Evolutionary conservation across 1,139 yeast genomes (phyloP).

Genomic region (Magnusiomyces magnusii): DNA sequence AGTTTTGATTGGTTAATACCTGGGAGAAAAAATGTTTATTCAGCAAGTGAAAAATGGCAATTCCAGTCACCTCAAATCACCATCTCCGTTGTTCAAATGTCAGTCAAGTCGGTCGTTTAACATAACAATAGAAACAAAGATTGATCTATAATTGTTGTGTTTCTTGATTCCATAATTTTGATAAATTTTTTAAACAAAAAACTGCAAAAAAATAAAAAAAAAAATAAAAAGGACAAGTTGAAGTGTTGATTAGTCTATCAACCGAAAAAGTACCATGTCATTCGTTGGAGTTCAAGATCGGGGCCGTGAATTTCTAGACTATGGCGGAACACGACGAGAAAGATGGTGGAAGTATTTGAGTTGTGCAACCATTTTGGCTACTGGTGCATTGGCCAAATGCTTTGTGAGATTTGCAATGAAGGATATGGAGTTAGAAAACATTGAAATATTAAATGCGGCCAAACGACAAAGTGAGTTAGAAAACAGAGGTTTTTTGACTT

Average conservation of each 20-base stretch:
- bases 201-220: not conserved
- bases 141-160: too few species aligned
- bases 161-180: too few species aligned
- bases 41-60: not conserved
- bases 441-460: slow-evolving; percentile 59
- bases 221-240: too few species aligned
- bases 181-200: too few species aligned
- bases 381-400: slow-evolving; percentile 60
- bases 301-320: slow-evolving; percentile 69
- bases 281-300: slow-evolving; percentile 61
- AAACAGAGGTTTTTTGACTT: slow-evolving; percentile 67
- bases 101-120: too few species aligned
- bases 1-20: not conserved
- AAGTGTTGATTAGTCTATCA: not conserved
- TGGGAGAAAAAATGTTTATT: too few species aligned
- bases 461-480: slow-evolving; percentile 53
- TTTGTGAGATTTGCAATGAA: slow-evolving; percentile 53
- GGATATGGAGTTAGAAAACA: slow-evolving; percentile 47
- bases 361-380: slow-evolving; percentile 58
- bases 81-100: too few species aligned
- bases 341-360: slow-evolving; percentile 59
- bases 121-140: too few species aligned
- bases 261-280: slow-evolving; percentile 44
- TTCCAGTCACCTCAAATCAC: too few species aligned
- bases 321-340: slow-evolving; percentile 44